Base-by-base conservation (phyloP, 805 yeast species). In the Zygoascus ofunaensis region DNA sequence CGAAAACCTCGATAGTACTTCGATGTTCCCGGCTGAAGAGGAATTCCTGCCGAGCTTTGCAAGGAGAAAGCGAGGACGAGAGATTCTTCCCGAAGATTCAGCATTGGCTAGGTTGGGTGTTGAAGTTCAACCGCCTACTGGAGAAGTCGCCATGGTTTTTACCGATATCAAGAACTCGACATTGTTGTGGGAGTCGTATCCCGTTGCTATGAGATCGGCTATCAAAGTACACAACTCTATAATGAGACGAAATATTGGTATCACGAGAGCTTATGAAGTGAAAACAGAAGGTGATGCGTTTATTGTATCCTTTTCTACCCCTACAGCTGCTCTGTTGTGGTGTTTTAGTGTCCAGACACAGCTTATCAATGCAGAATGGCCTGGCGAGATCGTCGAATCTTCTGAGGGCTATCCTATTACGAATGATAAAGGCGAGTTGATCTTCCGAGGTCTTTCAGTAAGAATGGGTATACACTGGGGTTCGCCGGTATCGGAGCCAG, bases 391-490 rank as follows among this genome's bases (percentile, higher is more conserved):
- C 21, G 68, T 90, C 30, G 82, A 82, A 24, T 78, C 87, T 32
- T 83, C 77, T 49, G 95, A 87, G 54, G 94, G 97, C 28, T 76
- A 82, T 52, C 84, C 84, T 51, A 74, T 87, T 3, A 70, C 78
- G 20, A 96, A 87, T 61, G 64, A 66, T 5, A 63, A 73, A 7
- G 70, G 73, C 1, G 75, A 72, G 3, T 60, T 77, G 2, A 74
- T 92, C 7, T 92, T 81, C 64, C 71, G 92, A 46, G 99, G 99
- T 2, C 66, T 92, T 37, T 83, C 94, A 0, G 99, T 92, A 7
- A 76, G 99, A 58, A 92, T 92, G 97, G 99, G 99, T 49, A 76
- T 87, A 35, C 97, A 92, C 62, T 92, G 97, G 95, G 99, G 99
- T 50, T 72, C 82, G 1, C 97, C 99, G 0, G 97, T 90, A 35